Conservation (phyloP, 148 eudicot genomes). For the Amaranthus palmeri region DNA sequence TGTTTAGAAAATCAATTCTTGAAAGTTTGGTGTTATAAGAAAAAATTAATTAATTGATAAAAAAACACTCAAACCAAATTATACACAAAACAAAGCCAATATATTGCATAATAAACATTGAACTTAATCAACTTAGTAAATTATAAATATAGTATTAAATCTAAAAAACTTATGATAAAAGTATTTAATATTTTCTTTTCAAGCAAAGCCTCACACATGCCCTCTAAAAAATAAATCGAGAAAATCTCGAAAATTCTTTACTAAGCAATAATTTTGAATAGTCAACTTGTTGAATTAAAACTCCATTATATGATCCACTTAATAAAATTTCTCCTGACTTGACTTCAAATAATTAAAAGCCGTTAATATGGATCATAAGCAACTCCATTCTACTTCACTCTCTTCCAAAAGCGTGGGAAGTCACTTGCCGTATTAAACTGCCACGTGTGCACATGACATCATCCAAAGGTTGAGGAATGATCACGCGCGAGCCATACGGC, state of each 20-base stretch:
- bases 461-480: background rate
- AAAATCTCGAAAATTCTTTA: conserved; percentile 9
- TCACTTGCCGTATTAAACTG: background rate
- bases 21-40: no score
- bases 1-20: no score
- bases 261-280: background rate
- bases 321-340: conserved; percentile 2
- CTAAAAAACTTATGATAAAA: no score
- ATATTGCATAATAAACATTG: no score
- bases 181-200: no score
- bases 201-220: conserved; percentile 3
- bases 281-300: conserved; percentile 5
- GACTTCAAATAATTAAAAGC: conserved; percentile 12
- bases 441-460: background rate
- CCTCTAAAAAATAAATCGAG: background rate
- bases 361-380: conserved; percentile 12
- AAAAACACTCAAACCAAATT: no score
- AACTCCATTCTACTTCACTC: background rate
- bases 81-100: no score
- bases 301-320: background rate
- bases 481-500: background rate
- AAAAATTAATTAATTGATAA: no score
- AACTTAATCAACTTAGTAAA: no score
- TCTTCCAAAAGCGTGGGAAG: background rate
- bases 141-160: no score